These are phyloP conservation scores for Halophytophthora batemanensis DNA, from an alignment of 352 stramenopile genomes.

Conservation along the genomic window DNA sequence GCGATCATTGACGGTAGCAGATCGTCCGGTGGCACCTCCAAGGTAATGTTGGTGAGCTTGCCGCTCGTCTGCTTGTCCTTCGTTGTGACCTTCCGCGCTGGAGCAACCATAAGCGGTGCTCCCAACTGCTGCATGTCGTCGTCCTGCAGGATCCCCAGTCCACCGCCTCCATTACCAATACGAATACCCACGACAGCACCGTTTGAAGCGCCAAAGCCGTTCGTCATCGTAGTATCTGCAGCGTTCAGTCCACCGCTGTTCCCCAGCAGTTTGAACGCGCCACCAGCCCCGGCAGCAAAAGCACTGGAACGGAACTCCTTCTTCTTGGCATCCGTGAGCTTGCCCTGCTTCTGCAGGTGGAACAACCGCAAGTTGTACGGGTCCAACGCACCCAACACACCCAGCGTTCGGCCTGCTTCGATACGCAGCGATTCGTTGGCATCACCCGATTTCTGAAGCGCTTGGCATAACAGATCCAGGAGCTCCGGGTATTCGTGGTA, in stretches of 20 bases:
- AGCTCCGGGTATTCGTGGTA: constrained; percentile 85
- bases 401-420: constrained; percentile 77
- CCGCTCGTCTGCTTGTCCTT: constrained; percentile 75
- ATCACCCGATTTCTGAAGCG: constrained; percentile 79
- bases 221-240: constrained; percentile 6
- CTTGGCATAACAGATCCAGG: constrained; percentile 72
- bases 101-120: constrained; percentile 45
- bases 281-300: constrained; percentile 30
- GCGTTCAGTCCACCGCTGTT: constrained; percentile 7
- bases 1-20: constrained; percentile 80
- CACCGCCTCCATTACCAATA: constrained; percentile 32
- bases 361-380: constrained; percentile 85
- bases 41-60: constrained; percentile 55
- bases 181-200: constrained; percentile 28
- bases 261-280: constrained; percentile 24
- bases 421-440: constrained; percentile 71
- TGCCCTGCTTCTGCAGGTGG: constrained; percentile 77
- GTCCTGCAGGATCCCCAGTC: constrained; percentile 31
- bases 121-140: constrained; percentile 45
- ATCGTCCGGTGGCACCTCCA: constrained; percentile 70
- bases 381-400: constrained; percentile 78
- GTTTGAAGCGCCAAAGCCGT: constrained; percentile 18
- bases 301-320: constrained; percentile 64
- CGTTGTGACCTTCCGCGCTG: constrained; percentile 52
- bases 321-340: constrained; percentile 62